Conservation (phyloP, 345 rosid genomes). For the Geranium rotundifolium region DNA sequence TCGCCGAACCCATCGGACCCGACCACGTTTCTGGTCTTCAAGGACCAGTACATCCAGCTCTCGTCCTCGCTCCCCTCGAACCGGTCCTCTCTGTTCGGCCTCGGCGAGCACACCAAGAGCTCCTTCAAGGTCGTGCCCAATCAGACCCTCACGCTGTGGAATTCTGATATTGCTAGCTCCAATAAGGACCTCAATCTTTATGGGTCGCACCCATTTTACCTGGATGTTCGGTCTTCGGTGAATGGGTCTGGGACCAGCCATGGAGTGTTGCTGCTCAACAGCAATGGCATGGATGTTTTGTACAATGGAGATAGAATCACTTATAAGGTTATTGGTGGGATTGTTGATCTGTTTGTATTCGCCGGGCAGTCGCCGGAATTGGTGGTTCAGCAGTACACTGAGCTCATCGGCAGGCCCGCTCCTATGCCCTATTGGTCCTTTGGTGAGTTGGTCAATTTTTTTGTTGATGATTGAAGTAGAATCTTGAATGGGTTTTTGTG, state of each 20-base stretch:
- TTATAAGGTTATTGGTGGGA: constrained; percentile 52
- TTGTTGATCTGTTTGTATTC: constrained; percentile 54
- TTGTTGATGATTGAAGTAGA: background rate
- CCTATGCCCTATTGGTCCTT: constrained; percentile 85
- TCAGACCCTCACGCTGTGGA: constrained; percentile 47
- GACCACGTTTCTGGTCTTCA: constrained; percentile 35
- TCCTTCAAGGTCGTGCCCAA: constrained; percentile 28
- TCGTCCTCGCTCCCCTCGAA: constrained; percentile 39
- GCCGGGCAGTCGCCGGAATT: constrained; percentile 39
- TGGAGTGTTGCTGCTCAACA: constrained; percentile 51
- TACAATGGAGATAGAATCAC: constrained; percentile 48
- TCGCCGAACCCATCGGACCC: constrained; percentile 23
- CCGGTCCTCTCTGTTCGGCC: constrained; percentile 48
- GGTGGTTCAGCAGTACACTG: constrained; percentile 59
- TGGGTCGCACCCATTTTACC: constrained; percentile 69
- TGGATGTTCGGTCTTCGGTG: constrained; percentile 40
- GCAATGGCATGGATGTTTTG: constrained; percentile 62
- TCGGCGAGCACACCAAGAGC: constrained; percentile 67
- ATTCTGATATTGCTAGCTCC: constrained; percentile 30
- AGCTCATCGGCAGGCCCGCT: constrained; percentile 56
- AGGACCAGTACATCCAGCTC: constrained; percentile 66
- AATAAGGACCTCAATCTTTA: constrained; percentile 42
- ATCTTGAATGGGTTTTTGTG: too few relatives aligned
- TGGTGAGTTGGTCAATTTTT: constrained; percentile 20
- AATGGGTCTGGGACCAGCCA: constrained; percentile 30